Base-by-base conservation (phyloP, 2,329 filamentous ascomycete genomes). In the Pleomassaria siparia region DNA sequence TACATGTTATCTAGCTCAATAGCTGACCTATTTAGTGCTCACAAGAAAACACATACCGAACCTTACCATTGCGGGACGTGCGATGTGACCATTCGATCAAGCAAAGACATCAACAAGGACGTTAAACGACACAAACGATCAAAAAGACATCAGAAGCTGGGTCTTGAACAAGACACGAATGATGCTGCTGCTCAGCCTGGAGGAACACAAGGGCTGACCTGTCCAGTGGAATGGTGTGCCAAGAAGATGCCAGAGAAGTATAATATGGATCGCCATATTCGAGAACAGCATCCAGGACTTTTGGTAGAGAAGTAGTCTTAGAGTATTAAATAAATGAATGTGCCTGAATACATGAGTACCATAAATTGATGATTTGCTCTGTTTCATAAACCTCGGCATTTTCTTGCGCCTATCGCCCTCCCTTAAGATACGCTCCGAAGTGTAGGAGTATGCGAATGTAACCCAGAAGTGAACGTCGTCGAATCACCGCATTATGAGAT, bases 81-180 rank as follows among this genome's bases (percentile, higher is more conserved):
- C 16, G 15, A 36, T 6, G 32, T 20, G 4, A 4, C 16, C 8
- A 6, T 36, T n/a, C 9, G 13, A 18, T 12, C 15, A 7, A 36
- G 32, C 32, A 36, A 36, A 36, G 32, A 36, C 21, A 7, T 36
- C 32, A 36, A 36, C n/a, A 36, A 36, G 16, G 32, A 36, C 16
- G 13, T 36, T 4, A 21, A 36, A 20, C 32, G 32, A 12, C 32
- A 36, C 32, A 20, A 36, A 13, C 9, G 32, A 36, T 36, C 32
- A 18, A 36, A 36, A 16, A 36, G 7, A 16, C 32, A 36, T 16
- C 32, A 21, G 13, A 6, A 13, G 6, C 18, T 18, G 4, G 4
- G 8, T 13, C 32, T 6, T 6, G 32, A 36, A 18, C 32, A 21
- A 9, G 32, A 15, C 30, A n/a, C 9, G n/a, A 8, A 10, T 9